Evolutionary conservation across 2,329 filamentous ascomycete species (phyloP), one percentile per base, ranked within the genome.

Genomic region (Lachnellula hyalina): DNA sequence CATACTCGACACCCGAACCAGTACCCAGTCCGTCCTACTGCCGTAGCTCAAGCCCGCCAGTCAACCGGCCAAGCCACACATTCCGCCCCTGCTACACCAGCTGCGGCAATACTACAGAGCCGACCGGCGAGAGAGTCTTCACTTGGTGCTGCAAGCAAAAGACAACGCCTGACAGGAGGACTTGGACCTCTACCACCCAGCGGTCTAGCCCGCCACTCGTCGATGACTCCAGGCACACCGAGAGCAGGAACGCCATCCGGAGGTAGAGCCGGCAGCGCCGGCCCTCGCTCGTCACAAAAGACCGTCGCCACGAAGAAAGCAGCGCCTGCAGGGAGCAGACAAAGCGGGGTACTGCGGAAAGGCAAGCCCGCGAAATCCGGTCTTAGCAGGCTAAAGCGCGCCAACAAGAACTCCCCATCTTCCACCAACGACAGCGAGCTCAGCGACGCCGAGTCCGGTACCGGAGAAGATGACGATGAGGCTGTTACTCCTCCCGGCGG

Each of bases 391-490:
- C 78, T 86, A 25, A 86, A 85, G 70, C 82, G 67, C 21, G 46
- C 55, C 35, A 58, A 44, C 46, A 81, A 83, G 67, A 82, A 82
- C 59, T 86, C 83, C 2, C 82, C 83, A 2, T 82, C 81, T 4
- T 84, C 82, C 4, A 81, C 80, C 5, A 82, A 78, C 49, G 83
- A 86, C 56, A 85, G 82, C 63, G 83, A 86, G 64, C 74, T 86
- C 41, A 86, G 83, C 0, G 83, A 86, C 51, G 82, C 82, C 7
- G 82, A 82, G 45, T 80, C 81, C 47, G 73, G 74, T 51, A 78
- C 80, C 63, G 75, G 75, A 49, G 74, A 80, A 49, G 76, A 83
- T 47, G 76, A 79, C 51, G 75, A 81, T 48, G 66, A 73, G 40
- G 58, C 52, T 17, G 56, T 51, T 14, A 59, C 65, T 7, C 61